Base-by-base conservation (phyloP, 2,329 filamentous ascomycete species). In the Monosporascus ibericus region DNA sequence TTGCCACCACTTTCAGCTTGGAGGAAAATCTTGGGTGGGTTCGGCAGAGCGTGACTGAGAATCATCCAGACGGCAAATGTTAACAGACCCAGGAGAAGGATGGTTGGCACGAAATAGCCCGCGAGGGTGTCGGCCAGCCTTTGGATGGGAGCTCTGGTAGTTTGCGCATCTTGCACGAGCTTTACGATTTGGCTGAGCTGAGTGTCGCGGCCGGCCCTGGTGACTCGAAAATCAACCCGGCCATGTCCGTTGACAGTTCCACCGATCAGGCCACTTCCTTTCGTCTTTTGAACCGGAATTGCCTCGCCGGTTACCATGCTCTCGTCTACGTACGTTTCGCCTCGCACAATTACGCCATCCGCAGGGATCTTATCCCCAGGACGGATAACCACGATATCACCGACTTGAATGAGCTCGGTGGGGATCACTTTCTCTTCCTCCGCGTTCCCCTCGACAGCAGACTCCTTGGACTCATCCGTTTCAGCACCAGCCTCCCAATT, bases 271-370 rank as follows among this genome's bases (percentile, higher is more conserved):
- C 82, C 72, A 60, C 84, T 85, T 8, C 88, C 90, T 63, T 89
- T 86, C 60, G 82, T 86, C 73, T 99, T 99, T 63, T 90, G 84
- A 37, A 97, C 91, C 0, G 94, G 92, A 81, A 96, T 92, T 3
- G 94, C 88, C 73, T 99, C 94, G 59, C 94, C 94, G 6, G 94
- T 99, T 48, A 99, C 92, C 92, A 97, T 97, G 66, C 91, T 96
- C 72, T 99, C 94, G 60, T 99, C 91, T 22, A 96, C 83, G 64
- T 95, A 96, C 37, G 90, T 95, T 70, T 96, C 90, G 34, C 94
- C 94, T 50, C 88, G 84, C 52, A 90, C 90, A 49, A 99, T 81
- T 8, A 84, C 79, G 47, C 94, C 94, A 67, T 99, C 94, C 1
- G 92, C 92, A 2, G 94, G 92, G 53, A 99, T 90, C 74, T 97